These are phyloP conservation scores for Neospora caninum DNA, from an alignment of 169 alveolate genomes.

Conservation along the genomic window DNA sequence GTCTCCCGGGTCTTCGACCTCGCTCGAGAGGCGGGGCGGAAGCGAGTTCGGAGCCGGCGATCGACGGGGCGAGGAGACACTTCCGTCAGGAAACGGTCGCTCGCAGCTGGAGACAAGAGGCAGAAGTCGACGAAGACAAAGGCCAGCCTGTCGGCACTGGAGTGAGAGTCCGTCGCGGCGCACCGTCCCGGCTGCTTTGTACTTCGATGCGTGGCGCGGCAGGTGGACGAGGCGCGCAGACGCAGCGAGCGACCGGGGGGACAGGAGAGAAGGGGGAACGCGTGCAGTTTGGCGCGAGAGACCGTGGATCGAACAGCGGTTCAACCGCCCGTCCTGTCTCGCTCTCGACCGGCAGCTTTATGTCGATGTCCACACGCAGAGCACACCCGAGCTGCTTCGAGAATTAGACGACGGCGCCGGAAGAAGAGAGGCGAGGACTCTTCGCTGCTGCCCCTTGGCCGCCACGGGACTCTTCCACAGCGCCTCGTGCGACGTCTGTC, in stretches of 20 bases:
- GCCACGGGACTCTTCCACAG: constrained; percentile 3
- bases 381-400: background rate
- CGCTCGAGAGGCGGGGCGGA: too few relatives aligned
- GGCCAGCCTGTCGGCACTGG: too few relatives aligned
- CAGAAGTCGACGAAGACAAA: background rate
- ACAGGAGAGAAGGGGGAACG: background rate
- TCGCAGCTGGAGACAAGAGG: background rate
- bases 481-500: constrained; percentile 11
- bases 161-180: too few relatives aligned
- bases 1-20: too few relatives aligned
- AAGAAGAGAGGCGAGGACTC: background rate
- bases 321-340: background rate
- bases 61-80: too few relatives aligned
- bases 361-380: constrained; percentile 11
- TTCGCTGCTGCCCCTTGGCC: background rate
- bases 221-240: background rate
- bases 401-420: background rate
- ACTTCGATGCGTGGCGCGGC: background rate
- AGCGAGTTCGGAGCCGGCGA: too few relatives aligned
- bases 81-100: background rate
- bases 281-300: background rate
- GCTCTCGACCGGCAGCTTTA: constrained; percentile 1
- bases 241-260: background rate
- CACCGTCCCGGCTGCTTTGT: background rate
- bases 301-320: background rate